phyloP scores from a whole-genome alignment of 2,329 filamentous ascomycete genomes.

The Talaromyces sp. region DNA sequence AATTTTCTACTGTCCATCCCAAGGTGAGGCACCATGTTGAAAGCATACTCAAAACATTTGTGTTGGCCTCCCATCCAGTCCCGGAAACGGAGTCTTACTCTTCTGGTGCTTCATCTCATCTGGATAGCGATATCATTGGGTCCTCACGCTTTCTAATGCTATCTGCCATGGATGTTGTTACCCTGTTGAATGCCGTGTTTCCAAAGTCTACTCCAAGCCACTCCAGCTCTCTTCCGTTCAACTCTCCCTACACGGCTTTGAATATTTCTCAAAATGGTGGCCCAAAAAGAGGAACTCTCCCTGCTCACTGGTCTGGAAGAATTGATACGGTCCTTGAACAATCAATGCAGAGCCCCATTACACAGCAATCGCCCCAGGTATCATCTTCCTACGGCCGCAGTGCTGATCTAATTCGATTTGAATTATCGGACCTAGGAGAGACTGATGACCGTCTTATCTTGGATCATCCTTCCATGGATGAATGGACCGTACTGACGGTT shows the following conservation, averaged over 20 bases:
- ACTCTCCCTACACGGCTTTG: constrained; percentile 19
- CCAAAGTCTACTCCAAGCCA: constrained; percentile 41
- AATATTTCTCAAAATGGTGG: constrained; percentile 12
- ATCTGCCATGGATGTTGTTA: constrained; percentile 71
- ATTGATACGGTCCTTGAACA: constrained; percentile 21
- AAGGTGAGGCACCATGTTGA: constrained; percentile 30
- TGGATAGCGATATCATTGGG: constrained; percentile 13
- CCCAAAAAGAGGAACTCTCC: constrained; percentile 9
- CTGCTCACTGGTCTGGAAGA: constrained; percentile 28
- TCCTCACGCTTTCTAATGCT: constrained; percentile 65
- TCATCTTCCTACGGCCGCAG: constrained; percentile 23
- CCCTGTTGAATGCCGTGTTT: constrained; percentile 76
- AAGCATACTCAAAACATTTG: constrained; percentile 32
- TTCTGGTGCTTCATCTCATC: constrained; percentile 47
- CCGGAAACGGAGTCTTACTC: neutral
- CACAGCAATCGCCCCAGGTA: constrained; percentile 18
- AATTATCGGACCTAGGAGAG: constrained; percentile 33
- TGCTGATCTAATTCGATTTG: constrained; percentile 37
- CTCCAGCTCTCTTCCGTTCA: constrained; percentile 22
- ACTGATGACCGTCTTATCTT: constrained; percentile 48
- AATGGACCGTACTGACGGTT: constrained; percentile 78
- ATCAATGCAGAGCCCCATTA: constrained; percentile 19
- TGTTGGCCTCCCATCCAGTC: constrained; percentile 7
- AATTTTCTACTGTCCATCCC: constrained; percentile 30
- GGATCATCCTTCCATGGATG: constrained; percentile 73